These are phyloP conservation scores for Aspergillus ustus DNA, from an alignment of 2,329 filamentous ascomycete species.

Conservation along the genomic window DNA sequence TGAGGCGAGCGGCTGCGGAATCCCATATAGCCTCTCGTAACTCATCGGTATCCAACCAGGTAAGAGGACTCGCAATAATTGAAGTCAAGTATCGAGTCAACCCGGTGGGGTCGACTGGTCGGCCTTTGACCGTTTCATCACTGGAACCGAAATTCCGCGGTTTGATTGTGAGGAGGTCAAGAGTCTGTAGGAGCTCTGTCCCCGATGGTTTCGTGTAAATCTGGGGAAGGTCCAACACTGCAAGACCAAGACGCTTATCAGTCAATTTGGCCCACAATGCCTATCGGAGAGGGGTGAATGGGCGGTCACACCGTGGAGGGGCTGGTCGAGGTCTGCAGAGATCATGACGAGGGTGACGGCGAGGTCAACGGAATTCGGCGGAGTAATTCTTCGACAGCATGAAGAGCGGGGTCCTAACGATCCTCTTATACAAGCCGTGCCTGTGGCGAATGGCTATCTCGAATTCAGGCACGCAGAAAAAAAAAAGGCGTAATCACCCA, in stretches of 20 bases:
- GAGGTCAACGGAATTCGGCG: slow-evolving; percentile 8
- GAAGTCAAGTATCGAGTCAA: slow-evolving; percentile 52
- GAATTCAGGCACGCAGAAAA: slow-evolving; percentile 27
- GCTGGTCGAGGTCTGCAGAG: slow-evolving; percentile 39
- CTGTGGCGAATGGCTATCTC: slow-evolving; percentile 27
- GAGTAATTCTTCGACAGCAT: slow-evolving; percentile 5
- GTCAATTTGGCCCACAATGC: slow-evolving; percentile 28
- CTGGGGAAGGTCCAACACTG: slow-evolving; percentile 78
- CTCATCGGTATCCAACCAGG: slow-evolving; percentile 52
- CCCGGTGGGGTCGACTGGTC: slow-evolving; percentile 44
- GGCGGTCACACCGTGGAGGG: slow-evolving; percentile 42
- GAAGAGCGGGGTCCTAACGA: slow-evolving; percentile 4
- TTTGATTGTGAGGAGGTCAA: slow-evolving; percentile 68
- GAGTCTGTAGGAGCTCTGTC: slow-evolving; percentile 64
- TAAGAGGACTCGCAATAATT: slow-evolving; percentile 50
- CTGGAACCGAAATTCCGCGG: slow-evolving; percentile 57
- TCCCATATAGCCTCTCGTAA: slow-evolving; percentile 64
- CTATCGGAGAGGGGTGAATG: slow-evolving; percentile 23
- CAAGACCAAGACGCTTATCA: slow-evolving; percentile 35
- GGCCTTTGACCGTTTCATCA: slow-evolving; percentile 32
- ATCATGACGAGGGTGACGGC: slow-evolving; percentile 35
- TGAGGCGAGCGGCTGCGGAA: slow-evolving; percentile 75
- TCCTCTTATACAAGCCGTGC: slow-evolving; percentile 17
- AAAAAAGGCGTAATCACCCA: slow-evolving; percentile 38
- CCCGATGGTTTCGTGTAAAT: slow-evolving; percentile 76